phyloP scores from a whole-genome alignment of 2,329 filamentous ascomycete genomes.

The Sporothrix euskadiensis region DNA sequence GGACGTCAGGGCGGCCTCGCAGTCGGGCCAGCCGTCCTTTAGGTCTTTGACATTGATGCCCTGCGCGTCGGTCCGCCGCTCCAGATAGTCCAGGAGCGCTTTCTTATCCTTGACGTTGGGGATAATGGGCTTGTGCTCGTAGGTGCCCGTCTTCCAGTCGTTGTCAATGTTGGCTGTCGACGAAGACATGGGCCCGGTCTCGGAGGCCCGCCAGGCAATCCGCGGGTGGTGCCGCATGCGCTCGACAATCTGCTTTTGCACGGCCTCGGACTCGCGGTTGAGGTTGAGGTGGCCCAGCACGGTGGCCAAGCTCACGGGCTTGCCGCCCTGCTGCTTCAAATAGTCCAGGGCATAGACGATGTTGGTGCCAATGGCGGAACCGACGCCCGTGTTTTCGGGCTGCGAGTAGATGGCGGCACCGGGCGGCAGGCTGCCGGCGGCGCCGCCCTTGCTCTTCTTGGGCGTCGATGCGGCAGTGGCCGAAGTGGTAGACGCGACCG shows the following conservation, averaged over 20 bases:
- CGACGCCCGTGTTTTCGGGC: conserved; percentile 72
- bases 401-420: conserved; percentile 67
- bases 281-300: conserved; percentile 80
- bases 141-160: conserved; percentile 67
- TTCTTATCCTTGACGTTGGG: conserved; percentile 73
- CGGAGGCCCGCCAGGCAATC: conserved; percentile 58
- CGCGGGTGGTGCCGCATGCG: conserved; percentile 67
- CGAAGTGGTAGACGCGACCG: conserved; percentile 51
- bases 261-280: conserved; percentile 59
- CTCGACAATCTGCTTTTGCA: conserved; percentile 64
- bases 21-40: conserved; percentile 92
- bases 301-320: conserved; percentile 66
- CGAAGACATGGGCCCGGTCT: conserved; percentile 47
- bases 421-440: not conserved
- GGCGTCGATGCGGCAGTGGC: conserved; percentile 61
- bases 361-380: conserved; percentile 80
- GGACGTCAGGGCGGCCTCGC: conserved; percentile 72
- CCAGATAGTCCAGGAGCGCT: conserved; percentile 77
- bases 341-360: conserved; percentile 84
- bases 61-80: conserved; percentile 76
- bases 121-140: conserved; percentile 80
- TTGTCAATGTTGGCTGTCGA: conserved; percentile 16
- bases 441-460: conserved; percentile 58
- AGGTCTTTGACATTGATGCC: conserved; percentile 85
- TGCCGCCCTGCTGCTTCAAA: conserved; percentile 69